Percentiles rank a stretch among this genome's conserved stretches.
These are phyloP conservation scores for Mycena amicta DNA, from an alignment of 768 basidiomycete species.

Conservation along the genomic window DNA sequence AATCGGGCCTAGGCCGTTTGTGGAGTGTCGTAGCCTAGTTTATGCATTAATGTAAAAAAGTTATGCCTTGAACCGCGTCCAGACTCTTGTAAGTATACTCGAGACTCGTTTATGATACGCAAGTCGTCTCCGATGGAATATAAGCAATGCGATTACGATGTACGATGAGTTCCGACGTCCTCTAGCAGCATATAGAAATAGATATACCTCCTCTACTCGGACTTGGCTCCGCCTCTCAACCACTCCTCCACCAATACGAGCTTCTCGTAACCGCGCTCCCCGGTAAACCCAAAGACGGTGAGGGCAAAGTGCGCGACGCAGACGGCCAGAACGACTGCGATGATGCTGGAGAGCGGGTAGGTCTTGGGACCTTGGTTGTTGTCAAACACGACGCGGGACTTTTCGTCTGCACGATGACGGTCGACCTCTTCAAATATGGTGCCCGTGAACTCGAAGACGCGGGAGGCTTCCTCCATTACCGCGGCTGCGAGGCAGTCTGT, in stretches of 20 bases:
- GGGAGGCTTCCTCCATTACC: constrained; percentile 50
- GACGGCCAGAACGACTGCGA: constrained; percentile 33
- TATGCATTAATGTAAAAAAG: too few relatives aligned
- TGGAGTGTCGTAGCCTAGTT: too few relatives aligned
- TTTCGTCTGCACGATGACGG: constrained; percentile 18
- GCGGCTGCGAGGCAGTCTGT: constrained; percentile 36
- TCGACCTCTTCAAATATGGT: constrained; percentile 46
- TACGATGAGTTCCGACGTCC: neutral
- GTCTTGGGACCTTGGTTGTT: constrained; percentile 31
- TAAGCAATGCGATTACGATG: constrained; percentile 1
- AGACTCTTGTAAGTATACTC: too few relatives aligned
- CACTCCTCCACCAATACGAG: constrained; percentile 44
- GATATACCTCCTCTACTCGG: neutral
- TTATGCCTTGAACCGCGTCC: too few relatives aligned
- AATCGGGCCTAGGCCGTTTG: too few relatives aligned
- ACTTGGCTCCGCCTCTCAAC: constrained; percentile 24
- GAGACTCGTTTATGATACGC: too few relatives aligned
- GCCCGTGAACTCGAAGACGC: constrained; percentile 51
- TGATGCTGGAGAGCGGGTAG: constrained; percentile 27
- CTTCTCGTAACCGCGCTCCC: constrained; percentile 48
- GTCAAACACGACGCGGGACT: constrained; percentile 38
- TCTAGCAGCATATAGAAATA: neutral
- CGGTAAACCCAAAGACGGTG: constrained; percentile 49
- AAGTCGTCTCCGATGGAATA: neutral
- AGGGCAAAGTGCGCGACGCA: constrained; percentile 53